phyloP scores from a whole-genome alignment of 768 basidiomycete genomes.

The Gautieria morchelliformis region DNA sequence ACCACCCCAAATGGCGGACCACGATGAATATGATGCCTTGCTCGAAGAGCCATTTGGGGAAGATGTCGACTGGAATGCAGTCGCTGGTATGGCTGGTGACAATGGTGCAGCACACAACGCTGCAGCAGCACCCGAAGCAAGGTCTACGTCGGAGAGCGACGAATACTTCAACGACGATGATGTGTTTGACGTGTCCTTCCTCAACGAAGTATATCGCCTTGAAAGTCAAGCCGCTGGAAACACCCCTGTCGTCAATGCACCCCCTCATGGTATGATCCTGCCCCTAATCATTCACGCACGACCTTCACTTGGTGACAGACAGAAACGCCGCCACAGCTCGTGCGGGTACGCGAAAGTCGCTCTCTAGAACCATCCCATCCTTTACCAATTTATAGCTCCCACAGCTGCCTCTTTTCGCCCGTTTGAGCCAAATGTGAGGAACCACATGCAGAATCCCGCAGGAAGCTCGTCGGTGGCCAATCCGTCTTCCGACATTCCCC shows the following conservation, averaged over 20 bases:
- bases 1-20: not conserved
- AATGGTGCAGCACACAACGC: not conserved
- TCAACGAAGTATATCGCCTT: not conserved
- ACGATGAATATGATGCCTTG: conserved; percentile 6
- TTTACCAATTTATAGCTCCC: not conserved
- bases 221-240: not conserved
- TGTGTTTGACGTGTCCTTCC: not conserved
- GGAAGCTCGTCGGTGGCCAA: not conserved
- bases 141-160: not conserved
- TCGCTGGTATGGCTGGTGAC: not conserved
- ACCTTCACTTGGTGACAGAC: not conserved
- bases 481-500: not conserved
- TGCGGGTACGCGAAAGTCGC: not conserved
- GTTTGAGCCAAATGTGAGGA: not conserved
- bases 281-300: not conserved
- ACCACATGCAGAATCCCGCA: not conserved
- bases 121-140: not conserved
- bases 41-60: conserved; percentile 5
- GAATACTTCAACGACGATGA: not conserved
- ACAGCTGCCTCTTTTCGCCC: not conserved
- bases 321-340: not conserved
- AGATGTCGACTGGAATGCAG: conserved; percentile 4
- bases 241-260: not conserved
- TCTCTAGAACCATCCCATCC: not conserved
- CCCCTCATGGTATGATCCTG: not conserved